Evolutionary conservation across 1,139 yeast genomes (phyloP).

Genomic region (Sugiyamaella castrensis): DNA sequence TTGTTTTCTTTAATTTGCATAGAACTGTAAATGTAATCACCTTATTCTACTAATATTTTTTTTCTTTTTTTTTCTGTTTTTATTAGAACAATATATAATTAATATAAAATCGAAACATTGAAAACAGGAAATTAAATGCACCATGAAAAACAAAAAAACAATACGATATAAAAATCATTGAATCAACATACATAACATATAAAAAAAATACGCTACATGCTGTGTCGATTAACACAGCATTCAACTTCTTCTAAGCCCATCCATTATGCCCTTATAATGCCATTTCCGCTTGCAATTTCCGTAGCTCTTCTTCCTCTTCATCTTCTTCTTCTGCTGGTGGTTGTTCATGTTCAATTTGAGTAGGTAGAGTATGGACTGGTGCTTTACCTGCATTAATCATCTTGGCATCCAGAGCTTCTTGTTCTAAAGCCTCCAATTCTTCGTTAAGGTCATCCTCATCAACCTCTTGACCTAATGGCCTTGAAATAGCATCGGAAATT

Average conservation of each 20-base stretch:
- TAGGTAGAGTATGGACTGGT: constrained; percentile 40
- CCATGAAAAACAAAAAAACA: background rate
- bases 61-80: background rate
- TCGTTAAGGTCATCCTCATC: constrained; percentile 86
- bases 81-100: background rate
- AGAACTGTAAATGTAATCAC: too few relatives aligned
- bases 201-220: too few relatives aligned
- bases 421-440: constrained; percentile 84
- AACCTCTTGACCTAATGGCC: constrained; percentile 81
- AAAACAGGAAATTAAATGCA: too few relatives aligned
- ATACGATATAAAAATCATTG: too few relatives aligned
- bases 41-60: too few relatives aligned
- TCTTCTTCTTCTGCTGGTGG: constrained; percentile 50
- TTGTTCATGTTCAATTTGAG: constrained; percentile 22
- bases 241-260: background rate
- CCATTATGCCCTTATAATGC: constrained; percentile 53
- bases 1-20: too few relatives aligned
- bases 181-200: too few relatives aligned
- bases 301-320: constrained; percentile 88
- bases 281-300: constrained; percentile 92
- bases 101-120: background rate
- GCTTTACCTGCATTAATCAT: constrained; percentile 48
- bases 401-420: constrained; percentile 67
- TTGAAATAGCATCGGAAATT: constrained; percentile 90
- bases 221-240: background rate